A percentile compares a stretch with the other conserved stretches of the same genome.
phyloP scores from a whole-genome alignment of 1,284 basidiomycete genomes.

The Somion occarium region DNA sequence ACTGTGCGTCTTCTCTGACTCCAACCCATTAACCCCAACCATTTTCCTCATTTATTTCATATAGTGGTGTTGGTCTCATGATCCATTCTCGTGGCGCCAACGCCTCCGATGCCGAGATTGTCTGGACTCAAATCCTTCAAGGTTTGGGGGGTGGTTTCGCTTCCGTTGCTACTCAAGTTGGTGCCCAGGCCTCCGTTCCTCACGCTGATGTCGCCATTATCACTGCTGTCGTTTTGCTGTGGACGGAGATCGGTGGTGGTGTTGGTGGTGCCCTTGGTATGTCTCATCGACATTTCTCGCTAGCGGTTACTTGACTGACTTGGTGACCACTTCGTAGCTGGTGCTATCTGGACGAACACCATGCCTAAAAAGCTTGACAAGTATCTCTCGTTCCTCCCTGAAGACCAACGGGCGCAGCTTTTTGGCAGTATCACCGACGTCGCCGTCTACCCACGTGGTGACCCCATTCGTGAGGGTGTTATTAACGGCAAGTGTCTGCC shows the following conservation, averaged over 20 bases:
- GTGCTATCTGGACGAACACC: conserved; percentile 53
- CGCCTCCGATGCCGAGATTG: conserved; percentile 54
- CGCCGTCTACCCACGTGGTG: conserved; percentile 39
- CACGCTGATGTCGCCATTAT: conserved; percentile 78
- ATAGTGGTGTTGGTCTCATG: conserved; percentile 67
- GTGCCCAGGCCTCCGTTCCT: conserved; percentile 73
- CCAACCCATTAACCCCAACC: background rate
- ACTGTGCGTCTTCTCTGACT: conserved; percentile 22
- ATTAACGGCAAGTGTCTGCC: conserved; percentile 42
- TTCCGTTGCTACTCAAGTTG: conserved; percentile 64
- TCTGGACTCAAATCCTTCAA: conserved; percentile 73
- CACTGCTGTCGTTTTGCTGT: conserved; percentile 76
- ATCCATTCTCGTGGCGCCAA: conserved; percentile 64
- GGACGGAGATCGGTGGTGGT: conserved; percentile 75
- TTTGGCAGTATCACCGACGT: conserved; percentile 51
- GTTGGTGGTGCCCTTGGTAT: conserved; percentile 61
- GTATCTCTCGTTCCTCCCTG: conserved; percentile 43
- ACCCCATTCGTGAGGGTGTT: conserved; percentile 55
- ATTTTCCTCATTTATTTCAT: background rate
- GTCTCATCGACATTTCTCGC: background rate
- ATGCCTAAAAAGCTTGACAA: conserved; percentile 56
- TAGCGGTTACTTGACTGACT: background rate
- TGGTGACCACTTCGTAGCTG: conserved; percentile 34
- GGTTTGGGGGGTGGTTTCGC: conserved; percentile 80
- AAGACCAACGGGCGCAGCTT: conserved; percentile 32